phyloP scores from a whole-genome alignment of 176 grass and related monocot genomes.

The Dendrocalamus sinicus region DNA sequence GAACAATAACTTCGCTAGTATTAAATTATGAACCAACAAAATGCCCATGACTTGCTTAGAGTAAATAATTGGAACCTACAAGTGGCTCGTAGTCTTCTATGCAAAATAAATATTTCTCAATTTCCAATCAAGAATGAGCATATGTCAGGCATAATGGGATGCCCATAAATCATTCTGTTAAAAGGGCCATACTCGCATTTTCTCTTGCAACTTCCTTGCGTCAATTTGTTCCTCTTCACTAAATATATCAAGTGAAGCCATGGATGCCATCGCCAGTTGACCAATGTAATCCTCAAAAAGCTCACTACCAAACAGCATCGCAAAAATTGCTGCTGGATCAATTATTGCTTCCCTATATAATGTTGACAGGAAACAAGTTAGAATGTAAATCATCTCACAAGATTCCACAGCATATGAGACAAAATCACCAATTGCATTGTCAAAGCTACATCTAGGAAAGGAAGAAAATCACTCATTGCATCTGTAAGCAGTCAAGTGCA shows the following conservation, averaged over 20 bases:
- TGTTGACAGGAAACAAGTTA: conserved; percentile 41
- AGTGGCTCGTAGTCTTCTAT: not conserved
- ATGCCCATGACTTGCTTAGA: not conserved
- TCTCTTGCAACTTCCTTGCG: conserved; percentile 67
- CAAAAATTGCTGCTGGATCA: conserved; percentile 86
- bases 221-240: conserved; percentile 60
- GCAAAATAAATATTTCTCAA: conserved; percentile 21
- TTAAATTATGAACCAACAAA: not conserved
- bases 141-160: not conserved
- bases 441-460: conserved; percentile 51
- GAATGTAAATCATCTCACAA: conserved; percentile 27
- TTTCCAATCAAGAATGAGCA: conserved; percentile 23
- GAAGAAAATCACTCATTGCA: conserved; percentile 50
- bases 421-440: conserved; percentile 42
- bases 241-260: conserved; percentile 61
- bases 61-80: conserved; percentile 26
- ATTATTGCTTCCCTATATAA: conserved; percentile 74
- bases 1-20: conserved; percentile 4
- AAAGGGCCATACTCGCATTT: conserved; percentile 58
- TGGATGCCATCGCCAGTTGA: conserved; percentile 74
- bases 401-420: not conserved
- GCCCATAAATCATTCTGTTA: conserved; percentile 15
- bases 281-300: conserved; percentile 88
- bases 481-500: conserved; percentile 44
- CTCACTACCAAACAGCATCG: conserved; percentile 85